phyloP scores from a whole-genome alignment of 2,329 filamentous ascomycete genomes.

The Zymoseptoria ardabiliae region DNA sequence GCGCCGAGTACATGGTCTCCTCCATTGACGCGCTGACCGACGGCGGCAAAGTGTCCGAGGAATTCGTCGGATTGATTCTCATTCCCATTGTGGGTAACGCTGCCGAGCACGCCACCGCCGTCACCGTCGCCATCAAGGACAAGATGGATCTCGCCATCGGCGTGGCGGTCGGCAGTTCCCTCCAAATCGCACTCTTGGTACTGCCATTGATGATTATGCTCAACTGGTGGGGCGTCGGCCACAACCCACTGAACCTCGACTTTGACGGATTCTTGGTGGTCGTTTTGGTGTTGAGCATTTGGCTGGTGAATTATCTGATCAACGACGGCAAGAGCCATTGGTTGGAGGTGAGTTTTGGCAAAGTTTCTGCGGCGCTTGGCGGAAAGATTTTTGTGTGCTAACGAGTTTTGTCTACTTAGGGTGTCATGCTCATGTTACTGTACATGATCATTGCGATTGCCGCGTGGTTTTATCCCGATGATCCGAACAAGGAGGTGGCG shows the following conservation, averaged over 20 bases:
- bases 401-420: not conserved
- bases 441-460: slow-evolving; percentile 57
- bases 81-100: slow-evolving; percentile 60
- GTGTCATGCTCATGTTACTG: slow-evolving; percentile 37
- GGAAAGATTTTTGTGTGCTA: not conserved
- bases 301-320: slow-evolving; percentile 56
- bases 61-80: slow-evolving; percentile 57
- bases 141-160: slow-evolving; percentile 64
- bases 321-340: slow-evolving; percentile 41
- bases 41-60: slow-evolving; percentile 45
- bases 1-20: slow-evolving; percentile 59
- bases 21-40: slow-evolving; percentile 50
- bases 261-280: slow-evolving; percentile 82
- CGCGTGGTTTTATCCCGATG: slow-evolving; percentile 43
- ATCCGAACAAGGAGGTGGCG: not conserved
- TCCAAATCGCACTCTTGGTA: slow-evolving; percentile 59
- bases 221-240: slow-evolving; percentile 50
- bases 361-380: slow-evolving; percentile 5
- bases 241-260: slow-evolving; percentile 61
- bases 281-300: slow-evolving; percentile 49
- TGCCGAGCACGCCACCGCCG: slow-evolving; percentile 58
- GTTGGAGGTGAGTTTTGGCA: slow-evolving; percentile 54
- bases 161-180: slow-evolving; percentile 57
- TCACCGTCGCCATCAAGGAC: slow-evolving; percentile 55
- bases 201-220: slow-evolving; percentile 54